Percentiles rank a stretch among this genome's conserved stretches.
Conservation (phyloP, 192 early-diverging fungal species). For the Rhizophagus prolifer region DNA sequence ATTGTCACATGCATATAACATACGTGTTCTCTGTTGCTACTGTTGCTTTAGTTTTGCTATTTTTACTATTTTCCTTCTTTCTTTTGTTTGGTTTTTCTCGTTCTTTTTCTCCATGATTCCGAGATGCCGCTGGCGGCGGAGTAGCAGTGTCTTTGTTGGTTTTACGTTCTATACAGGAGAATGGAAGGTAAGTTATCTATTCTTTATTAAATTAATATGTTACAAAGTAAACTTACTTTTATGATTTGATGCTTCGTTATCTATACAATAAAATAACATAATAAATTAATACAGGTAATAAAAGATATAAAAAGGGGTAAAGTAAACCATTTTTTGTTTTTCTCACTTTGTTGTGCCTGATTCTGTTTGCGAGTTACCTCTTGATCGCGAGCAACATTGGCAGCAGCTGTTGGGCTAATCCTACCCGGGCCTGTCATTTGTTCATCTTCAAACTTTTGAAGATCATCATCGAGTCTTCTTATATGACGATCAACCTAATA, state of each 20-base stretch:
- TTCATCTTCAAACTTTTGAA: constrained; percentile 89
- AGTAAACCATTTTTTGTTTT: neutral
- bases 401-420: constrained; percentile 36
- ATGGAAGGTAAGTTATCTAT: neutral
- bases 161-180: constrained; percentile 15
- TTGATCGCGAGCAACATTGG: constrained; percentile 29
- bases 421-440: constrained; percentile 67
- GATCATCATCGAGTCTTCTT: constrained; percentile 85
- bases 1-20: neutral
- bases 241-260: constrained; percentile 31
- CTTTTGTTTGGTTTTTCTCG: constrained; percentile 22
- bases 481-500: constrained; percentile 84
- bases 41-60: constrained; percentile 22
- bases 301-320: neutral
- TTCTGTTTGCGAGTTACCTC: constrained; percentile 47
- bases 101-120: constrained; percentile 30
- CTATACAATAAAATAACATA: neutral
- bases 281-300: no score
- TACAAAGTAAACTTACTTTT: constrained; percentile 40
- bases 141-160: constrained; percentile 39
- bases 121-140: constrained; percentile 26
- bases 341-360: constrained; percentile 29
- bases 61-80: constrained; percentile 29
- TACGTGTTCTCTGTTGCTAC: neutral
- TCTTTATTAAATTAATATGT: neutral